Evolutionary conservation across 139 green algal genomes (phyloP).

Genomic region (Picochlorum sp.): DNA sequence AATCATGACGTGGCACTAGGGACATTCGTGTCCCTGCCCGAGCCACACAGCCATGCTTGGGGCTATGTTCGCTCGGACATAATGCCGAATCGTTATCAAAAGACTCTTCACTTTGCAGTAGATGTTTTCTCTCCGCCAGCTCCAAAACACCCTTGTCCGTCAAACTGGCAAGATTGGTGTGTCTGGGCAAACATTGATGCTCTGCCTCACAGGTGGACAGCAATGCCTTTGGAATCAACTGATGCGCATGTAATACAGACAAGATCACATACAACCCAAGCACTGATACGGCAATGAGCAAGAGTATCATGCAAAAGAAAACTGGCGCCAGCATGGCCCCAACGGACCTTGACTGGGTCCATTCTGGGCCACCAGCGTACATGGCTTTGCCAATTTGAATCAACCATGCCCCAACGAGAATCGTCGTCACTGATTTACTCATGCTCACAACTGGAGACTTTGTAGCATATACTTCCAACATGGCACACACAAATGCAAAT

Average conservation of each 20-base stretch:
- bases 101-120: neutral
- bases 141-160: neutral
- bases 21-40: neutral
- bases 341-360: constrained; percentile 4
- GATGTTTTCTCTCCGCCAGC: neutral
- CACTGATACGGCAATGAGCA: neutral
- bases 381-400: constrained; percentile 19
- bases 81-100: constrained; percentile 2
- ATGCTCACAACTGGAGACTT: constrained; percentile 6
- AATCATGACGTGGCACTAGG: no score
- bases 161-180: neutral
- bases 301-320: constrained; percentile 16
- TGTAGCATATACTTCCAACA: constrained; percentile 17
- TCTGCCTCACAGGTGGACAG: neutral
- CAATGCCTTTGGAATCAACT: neutral
- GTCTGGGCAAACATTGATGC: neutral
- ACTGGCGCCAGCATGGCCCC: constrained; percentile 28
- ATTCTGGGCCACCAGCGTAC: constrained; percentile 16
- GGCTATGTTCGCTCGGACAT: neutral
- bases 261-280: neutral
- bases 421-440: constrained; percentile 4
- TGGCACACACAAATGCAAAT: neutral
- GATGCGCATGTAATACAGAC: neutral
- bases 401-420: constrained; percentile 32
- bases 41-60: neutral